phyloP scores from a whole-genome alignment of 2,329 filamentous ascomycete genomes.

The Arthrobotrys conoides region DNA sequence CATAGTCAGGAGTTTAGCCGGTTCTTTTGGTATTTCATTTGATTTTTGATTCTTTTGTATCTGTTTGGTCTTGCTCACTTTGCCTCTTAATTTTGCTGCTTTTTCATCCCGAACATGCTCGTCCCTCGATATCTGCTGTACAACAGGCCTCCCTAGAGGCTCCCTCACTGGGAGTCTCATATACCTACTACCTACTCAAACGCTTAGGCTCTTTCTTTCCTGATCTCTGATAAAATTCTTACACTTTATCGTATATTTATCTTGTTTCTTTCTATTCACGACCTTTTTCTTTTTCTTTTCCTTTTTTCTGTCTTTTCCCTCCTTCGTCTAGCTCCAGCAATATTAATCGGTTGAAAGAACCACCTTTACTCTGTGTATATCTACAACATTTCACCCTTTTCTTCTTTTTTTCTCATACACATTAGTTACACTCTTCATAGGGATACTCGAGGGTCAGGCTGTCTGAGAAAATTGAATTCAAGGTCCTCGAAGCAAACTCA shows the following conservation, averaged over 20 bases:
- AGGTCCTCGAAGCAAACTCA: background rate
- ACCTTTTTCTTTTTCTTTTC: background rate
- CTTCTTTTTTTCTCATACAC: background rate
- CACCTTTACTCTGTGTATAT: conserved; percentile 44
- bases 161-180: background rate
- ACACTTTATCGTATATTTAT: conserved; percentile 12
- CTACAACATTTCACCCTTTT: conserved; percentile 22
- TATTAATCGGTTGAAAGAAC: conserved; percentile 23
- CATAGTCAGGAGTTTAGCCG: conserved; percentile 51
- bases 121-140: conserved; percentile 32
- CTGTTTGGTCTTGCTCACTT: conserved; percentile 15
- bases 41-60: background rate
- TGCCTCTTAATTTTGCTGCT: conserved; percentile 19
- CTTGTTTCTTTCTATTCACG: background rate
- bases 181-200: conserved; percentile 2
- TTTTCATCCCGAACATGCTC: background rate
- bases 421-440: background rate
- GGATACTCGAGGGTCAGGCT: background rate
- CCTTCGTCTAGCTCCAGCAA: conserved; percentile 24
- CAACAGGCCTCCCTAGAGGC: background rate
- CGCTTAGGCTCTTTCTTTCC: background rate
- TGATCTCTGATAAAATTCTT: background rate
- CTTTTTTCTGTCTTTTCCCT: background rate
- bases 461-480: background rate
- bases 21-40: conserved; percentile 26